phyloP scores from a whole-genome alignment of 2,329 filamentous ascomycete species.

The Scortechinia acanthostroma region DNA sequence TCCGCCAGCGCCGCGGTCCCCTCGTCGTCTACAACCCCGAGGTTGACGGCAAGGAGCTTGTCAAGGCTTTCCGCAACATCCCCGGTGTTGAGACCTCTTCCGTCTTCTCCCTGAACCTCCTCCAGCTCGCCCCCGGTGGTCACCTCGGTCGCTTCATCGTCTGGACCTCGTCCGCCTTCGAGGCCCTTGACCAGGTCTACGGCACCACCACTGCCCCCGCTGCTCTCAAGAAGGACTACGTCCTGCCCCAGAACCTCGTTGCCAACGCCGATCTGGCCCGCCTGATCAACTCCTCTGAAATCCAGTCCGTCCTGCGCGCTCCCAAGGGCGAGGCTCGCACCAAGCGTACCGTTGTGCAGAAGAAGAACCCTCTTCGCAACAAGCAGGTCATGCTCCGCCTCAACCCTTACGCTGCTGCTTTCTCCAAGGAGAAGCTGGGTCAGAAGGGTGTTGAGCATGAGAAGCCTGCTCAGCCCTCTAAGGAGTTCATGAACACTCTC shows the following conservation, averaged over 20 bases:
- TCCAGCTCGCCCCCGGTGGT: conserved; percentile 97
- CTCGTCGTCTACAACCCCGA: conserved; percentile 96
- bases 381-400: conserved; percentile 97
- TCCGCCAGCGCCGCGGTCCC: conserved; percentile 95
- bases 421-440: conserved; percentile 78
- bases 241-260: conserved; percentile 86
- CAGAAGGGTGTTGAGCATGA: conserved; percentile 55
- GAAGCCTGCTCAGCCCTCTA: conserved; percentile 37
- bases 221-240: conserved; percentile 97
- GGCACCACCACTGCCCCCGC: conserved; percentile 84
- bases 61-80: conserved; percentile 96
- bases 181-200: conserved; percentile 94
- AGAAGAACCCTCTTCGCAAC: conserved; percentile 99
- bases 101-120: conserved; percentile 91
- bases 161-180: conserved; percentile 96
- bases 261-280: conserved; percentile 91
- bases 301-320: conserved; percentile 88
- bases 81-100: conserved; percentile 94
- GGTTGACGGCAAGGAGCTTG: conserved; percentile 87
- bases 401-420: conserved; percentile 93
- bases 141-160: conserved; percentile 98
- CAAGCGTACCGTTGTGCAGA: conserved; percentile 87
- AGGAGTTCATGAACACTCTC: background rate
- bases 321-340: conserved; percentile 84
- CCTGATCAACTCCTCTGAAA: conserved; percentile 98